Base-by-base conservation (phyloP, 2,329 filamentous ascomycete genomes). In the Pezicula rhizophila region DNA sequence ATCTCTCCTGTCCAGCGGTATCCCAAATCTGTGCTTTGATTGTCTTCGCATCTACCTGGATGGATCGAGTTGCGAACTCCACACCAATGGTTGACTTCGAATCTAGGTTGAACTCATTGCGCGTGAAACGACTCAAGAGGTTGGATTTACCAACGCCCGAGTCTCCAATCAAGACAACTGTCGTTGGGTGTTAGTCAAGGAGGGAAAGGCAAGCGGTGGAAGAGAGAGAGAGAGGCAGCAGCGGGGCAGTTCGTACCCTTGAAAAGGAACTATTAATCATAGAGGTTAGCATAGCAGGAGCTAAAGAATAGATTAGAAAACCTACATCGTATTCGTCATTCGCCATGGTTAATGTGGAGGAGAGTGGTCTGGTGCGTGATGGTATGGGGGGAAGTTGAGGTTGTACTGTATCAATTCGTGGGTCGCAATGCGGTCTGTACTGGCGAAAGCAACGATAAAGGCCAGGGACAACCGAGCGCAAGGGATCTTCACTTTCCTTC, bases 1-100 rank as follows among this genome's bases (percentile, higher is more conserved):
- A 99, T 70, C 93, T 87, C 75, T 99, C 93, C 77, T 99, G 93
- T 60, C 93, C 93, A 60, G 93, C 93, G 51, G 93, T 99, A 77
- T 99, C 93, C 93, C 95, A 99, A 66, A 99, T 99, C 78, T 99
- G 93, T 63, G 93, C 93, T 80, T 99, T 99, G 84, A 99, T 99
- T 57, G 93, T 99, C 82, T 99, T 99, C 67, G 88, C 87, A 74
- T 99, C 93, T 66, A 99, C 93, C 74, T 97, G 92, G 69, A 99
- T 99, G 60, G 90, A 96, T 57, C 93, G 85, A 62, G 93, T 99
- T 64, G 95, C 93, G 70, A 99, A 99, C 75, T 99, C 93, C 71
- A 99, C 93, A 65, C 93, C 93, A 74, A 99, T 99, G 63, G 93
- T 99, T 57, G 93, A 97, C 83, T 99, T 97, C 71, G 92, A 95